phyloP scores from a whole-genome alignment of 164 flowering plant species.

The Stephania yunnanensis region DNA sequence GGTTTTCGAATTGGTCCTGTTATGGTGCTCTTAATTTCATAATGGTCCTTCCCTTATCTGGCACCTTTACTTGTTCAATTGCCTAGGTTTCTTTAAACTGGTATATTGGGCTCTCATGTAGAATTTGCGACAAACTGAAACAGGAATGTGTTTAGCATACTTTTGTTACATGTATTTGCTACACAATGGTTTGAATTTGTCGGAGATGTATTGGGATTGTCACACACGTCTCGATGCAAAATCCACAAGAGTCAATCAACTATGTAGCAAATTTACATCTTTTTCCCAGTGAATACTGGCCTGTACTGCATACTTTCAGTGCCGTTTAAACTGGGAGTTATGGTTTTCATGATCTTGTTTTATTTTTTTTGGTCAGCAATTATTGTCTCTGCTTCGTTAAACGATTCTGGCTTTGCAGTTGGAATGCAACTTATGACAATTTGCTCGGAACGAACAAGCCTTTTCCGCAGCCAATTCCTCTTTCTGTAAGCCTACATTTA shows the following conservation, averaged over 20 bases:
- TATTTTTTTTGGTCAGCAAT: slow-evolving; percentile 3
- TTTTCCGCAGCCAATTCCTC: slow-evolving; percentile 64
- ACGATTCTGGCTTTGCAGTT: slow-evolving; percentile 36
- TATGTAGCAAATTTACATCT: too few relatives aligned
- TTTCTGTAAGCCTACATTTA: slow-evolving; percentile 45
- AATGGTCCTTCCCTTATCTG: neutral
- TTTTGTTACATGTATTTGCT: too few relatives aligned
- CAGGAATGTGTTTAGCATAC: neutral
- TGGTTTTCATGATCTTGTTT: neutral
- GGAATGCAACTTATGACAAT: slow-evolving; percentile 71
- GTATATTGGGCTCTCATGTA: neutral
- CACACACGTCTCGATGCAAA: too few relatives aligned
- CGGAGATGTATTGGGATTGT: neutral
- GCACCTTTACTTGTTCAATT: too few relatives aligned
- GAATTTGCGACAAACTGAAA: neutral
- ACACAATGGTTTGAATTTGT: neutral
- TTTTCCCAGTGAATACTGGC: neutral
- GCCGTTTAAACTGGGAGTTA: neutral
- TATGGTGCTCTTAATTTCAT: neutral
- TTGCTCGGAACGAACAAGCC: slow-evolving; percentile 68
- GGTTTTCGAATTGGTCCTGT: neutral
- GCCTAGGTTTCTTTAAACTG: neutral
- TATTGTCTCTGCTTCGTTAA: slow-evolving; percentile 7
- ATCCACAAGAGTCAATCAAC: too few relatives aligned
- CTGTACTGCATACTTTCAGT: neutral